A percentile compares a stretch with the other conserved stretches of the same genome.
phyloP scores from a whole-genome alignment of 805 yeast genomes.

The Candida nitratophila region DNA sequence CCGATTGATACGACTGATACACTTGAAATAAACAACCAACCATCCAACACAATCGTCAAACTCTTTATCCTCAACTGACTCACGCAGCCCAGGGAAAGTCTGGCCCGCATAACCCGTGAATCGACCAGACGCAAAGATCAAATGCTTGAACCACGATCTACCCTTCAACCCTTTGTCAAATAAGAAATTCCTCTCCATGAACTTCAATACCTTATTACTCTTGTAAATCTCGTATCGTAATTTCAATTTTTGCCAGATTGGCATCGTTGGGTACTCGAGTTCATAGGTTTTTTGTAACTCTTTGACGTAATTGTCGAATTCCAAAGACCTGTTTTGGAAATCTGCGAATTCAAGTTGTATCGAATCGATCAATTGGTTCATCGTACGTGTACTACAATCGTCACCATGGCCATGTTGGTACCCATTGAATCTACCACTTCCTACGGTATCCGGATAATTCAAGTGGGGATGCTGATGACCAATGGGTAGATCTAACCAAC shows the following conservation, averaged over 20 bases:
- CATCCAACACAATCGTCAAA: slow-evolving; percentile 18
- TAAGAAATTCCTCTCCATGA: slow-evolving; percentile 34
- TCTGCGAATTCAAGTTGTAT: not conserved
- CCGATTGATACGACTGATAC: not conserved
- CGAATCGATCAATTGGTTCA: not conserved
- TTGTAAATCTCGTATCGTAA: slow-evolving; percentile 1
- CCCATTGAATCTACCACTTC: too few relatives aligned
- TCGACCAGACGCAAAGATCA: slow-evolving; percentile 43
- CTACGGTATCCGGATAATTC: too few relatives aligned
- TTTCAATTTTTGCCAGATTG: not conserved
- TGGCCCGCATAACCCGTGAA: slow-evolving; percentile 46
- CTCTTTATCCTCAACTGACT: slow-evolving; percentile 36
- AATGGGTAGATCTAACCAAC: not conserved
- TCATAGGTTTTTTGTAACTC: slow-evolving; percentile 15
- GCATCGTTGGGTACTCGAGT: slow-evolving; percentile 1
- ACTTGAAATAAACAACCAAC: not conserved
- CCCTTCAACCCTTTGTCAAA: slow-evolving; percentile 34
- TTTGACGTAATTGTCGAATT: slow-evolving; percentile 19
- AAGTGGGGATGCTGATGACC: too few relatives aligned
- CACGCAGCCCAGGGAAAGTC: slow-evolving; percentile 39
- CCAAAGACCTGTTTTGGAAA: not conserved
- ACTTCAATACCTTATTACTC: slow-evolving; percentile 28
- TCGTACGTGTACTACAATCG: too few relatives aligned
- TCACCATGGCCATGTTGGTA: too few relatives aligned
- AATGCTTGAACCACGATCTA: slow-evolving; percentile 44